These are phyloP conservation scores for Calamus simplicifolius DNA, from an alignment of 176 grass and related monocot genomes.

Conservation along the genomic window DNA sequence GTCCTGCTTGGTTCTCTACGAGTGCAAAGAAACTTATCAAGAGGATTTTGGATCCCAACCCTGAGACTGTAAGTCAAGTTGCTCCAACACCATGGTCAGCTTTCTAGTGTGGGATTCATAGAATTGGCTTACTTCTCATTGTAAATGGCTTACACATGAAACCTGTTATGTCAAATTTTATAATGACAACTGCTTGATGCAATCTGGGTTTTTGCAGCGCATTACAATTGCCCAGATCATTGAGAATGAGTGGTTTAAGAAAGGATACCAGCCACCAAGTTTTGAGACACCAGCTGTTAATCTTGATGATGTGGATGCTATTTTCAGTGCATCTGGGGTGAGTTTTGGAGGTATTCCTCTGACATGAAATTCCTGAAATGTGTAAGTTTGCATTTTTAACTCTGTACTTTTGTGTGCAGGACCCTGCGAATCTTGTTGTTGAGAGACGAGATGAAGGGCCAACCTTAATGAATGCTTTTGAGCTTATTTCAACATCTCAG, in stretches of 20 bases:
- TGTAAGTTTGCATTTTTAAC: no score
- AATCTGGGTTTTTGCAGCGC: conserved; percentile 41
- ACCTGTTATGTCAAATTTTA: no score
- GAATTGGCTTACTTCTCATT: no score
- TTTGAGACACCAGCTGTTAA: conserved; percentile 70
- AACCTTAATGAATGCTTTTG: conserved; percentile 83
- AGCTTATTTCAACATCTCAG: conserved; percentile 93
- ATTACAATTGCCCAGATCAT: conserved; percentile 71
- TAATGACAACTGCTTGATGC: neutral
- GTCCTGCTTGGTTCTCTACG: conserved; percentile 91
- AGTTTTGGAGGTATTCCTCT: neutral
- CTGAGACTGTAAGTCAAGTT: conserved; percentile 43
- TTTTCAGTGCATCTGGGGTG: conserved; percentile 71
- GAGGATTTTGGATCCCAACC: conserved; percentile 86
- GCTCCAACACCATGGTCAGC: no score
- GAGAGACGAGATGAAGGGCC: conserved; percentile 78
- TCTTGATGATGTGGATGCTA: conserved; percentile 72
- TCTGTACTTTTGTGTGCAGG: conserved; percentile 21
- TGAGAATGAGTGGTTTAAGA: conserved; percentile 97
- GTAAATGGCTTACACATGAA: no score
- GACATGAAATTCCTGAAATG: no score
- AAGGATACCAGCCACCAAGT: conserved; percentile 64
- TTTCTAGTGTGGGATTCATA: no score
- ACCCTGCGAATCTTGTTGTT: conserved; percentile 65
- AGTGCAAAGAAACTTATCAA: conserved; percentile 91